Base-by-base conservation (phyloP, 2,329 filamentous ascomycete genomes). In the Alternaria burnsii region DNA sequence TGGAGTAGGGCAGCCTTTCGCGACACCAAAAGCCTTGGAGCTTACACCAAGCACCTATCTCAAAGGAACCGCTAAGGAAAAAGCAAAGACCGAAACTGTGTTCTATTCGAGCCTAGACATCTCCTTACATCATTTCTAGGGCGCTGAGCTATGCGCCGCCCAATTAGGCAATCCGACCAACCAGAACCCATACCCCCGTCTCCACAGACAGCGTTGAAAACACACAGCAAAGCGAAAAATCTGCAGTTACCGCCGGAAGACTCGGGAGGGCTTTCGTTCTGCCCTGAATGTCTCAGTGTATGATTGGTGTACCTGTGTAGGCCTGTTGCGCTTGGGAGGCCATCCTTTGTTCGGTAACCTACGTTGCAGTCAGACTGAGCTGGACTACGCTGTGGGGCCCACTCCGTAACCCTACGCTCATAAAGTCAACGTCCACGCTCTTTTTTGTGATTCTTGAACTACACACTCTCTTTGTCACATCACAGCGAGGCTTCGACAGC, bases 401-500 rank as follows among this genome's bases (percentile, higher is more conserved):
- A 12, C 28, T 44, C 43, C 28, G 28, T 34, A 44, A n/a, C 16
- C 40, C n/a, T 38, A 42, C 20, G 24, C 16, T 30, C 26, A 44
- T 34, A 32, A 53, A 22, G 51, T 53, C 41, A 14, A 53, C 16
- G 38, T 53, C 28, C 51, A 44, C 51, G n/a, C 41, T 43, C 40
- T 22, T 43, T 53, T 43, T 20, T 50, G 34, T 36, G 20, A 32
- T 18, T 32, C 20, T 44, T 28, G 18, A 32, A 32, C 40, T 43
- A 53, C 46, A 50, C 51, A 53, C 40, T 42, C 51, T 53, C 40
- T 38, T 53, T 53, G 40, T 53, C 51, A 43, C 26, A 53, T 44
- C 51, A 53, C 51, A 43, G 28, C 20, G 32, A 58, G 20, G 55
- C 55, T 58, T 58, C 52, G 55, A 58, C 30, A 58, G 55, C 55